Evolutionary conservation across 1,284 basidiomycete species (phyloP).

Genomic region (Earliella scabrosa): DNA sequence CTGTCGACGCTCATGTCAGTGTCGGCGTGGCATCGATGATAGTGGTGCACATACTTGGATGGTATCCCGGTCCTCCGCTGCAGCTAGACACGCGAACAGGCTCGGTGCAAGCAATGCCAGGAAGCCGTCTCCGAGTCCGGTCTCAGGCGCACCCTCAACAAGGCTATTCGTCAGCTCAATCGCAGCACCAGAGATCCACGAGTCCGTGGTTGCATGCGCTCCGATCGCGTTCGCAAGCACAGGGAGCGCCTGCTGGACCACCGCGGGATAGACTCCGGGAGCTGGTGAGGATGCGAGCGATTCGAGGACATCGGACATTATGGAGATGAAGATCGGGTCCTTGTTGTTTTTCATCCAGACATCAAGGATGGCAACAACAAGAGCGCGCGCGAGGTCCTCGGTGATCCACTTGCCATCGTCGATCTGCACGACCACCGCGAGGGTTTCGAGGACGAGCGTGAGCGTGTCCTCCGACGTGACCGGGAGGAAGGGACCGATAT

Average conservation of each 20-base stretch:
- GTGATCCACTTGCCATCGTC: conserved; percentile 76
- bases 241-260: conserved; percentile 78
- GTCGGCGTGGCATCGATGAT: too few relatives aligned
- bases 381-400: conserved; percentile 60
- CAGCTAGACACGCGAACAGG: conserved; percentile 71
- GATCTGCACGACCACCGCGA: conserved; percentile 79
- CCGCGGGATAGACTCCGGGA: conserved; percentile 66
- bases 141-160: conserved; percentile 64
- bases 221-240: conserved; percentile 69
- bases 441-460: conserved; percentile 87
- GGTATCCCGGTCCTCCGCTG: conserved; percentile 82
- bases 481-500: conserved; percentile 84
- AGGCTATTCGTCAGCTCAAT: conserved; percentile 82
- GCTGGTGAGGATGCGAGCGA: conserved; percentile 66
- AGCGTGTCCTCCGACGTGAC: conserved; percentile 87
- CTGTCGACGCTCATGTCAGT: conserved; percentile 41
- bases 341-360: conserved; percentile 87
- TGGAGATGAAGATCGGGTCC: conserved; percentile 89
- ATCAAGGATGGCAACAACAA: conserved; percentile 70
- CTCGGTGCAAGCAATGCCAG: conserved; percentile 75
- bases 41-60: conserved; percentile 63
- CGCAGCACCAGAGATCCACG: conserved; percentile 76
- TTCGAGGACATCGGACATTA: conserved; percentile 83
- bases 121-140: conserved; percentile 77
- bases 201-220: conserved; percentile 61